Evolutionary conservation across 768 basidiomycete genomes (phyloP).

Genomic region (Lactifluus piperatus): DNA sequence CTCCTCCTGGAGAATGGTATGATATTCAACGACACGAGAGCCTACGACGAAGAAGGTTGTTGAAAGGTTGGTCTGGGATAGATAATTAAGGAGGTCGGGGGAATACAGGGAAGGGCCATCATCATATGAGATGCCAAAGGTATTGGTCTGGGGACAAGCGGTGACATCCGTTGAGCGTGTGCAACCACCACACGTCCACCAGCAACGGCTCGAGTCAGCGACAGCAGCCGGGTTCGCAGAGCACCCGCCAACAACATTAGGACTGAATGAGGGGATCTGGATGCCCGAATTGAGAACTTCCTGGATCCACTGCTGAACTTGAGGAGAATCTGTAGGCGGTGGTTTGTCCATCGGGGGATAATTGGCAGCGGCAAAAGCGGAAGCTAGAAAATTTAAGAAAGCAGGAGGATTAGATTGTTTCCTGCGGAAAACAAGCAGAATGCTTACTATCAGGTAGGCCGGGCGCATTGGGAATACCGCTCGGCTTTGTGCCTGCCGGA

Average conservation of each 20-base stretch:
- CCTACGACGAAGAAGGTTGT: constrained; percentile 87
- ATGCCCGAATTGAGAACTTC: constrained; percentile 50
- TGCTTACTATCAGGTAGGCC: constrained; percentile 28
- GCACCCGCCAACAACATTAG: constrained; percentile 42
- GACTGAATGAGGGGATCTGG: constrained; percentile 44
- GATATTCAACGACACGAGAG: constrained; percentile 67
- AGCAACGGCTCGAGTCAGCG: constrained; percentile 46
- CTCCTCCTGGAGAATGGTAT: constrained; percentile 59
- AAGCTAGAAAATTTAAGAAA: constrained; percentile 3
- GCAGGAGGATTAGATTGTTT: neutral
- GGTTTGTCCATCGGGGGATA: constrained; percentile 60
- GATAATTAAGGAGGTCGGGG: constrained; percentile 60
- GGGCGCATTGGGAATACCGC: constrained; percentile 26
- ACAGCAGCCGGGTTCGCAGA: constrained; percentile 45
- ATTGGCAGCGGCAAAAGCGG: constrained; percentile 22
- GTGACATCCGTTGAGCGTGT: constrained; percentile 58
- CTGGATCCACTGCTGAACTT: constrained; percentile 64
- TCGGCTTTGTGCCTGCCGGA: constrained; percentile 41
- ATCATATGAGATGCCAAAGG: constrained; percentile 57
- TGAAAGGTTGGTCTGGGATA: constrained; percentile 53
- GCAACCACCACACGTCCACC: constrained; percentile 80
- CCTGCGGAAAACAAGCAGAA: neutral
- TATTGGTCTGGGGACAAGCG: constrained; percentile 57
- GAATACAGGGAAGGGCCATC: constrained; percentile 81
- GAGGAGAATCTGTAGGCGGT: constrained; percentile 50